These are phyloP conservation scores for Batrachochytrium dendrobatidis DNA, from an alignment of 371 early-diverging fungal genomes.

Conservation along the genomic window DNA sequence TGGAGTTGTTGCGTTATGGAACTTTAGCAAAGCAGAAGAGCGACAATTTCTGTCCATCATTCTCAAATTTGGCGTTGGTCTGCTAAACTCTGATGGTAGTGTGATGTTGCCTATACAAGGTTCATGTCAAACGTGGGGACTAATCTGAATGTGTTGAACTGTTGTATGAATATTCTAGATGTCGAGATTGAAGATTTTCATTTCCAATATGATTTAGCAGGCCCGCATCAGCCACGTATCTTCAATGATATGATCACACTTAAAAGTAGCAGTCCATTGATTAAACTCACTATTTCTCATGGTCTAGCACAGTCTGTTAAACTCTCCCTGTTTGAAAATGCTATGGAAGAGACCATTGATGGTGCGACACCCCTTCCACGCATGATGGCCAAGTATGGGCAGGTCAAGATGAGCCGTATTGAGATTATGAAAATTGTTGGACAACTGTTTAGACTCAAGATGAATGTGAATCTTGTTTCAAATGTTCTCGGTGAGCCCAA, in stretches of 20 bases:
- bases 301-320: slow-evolving; percentile 43
- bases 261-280: slow-evolving; percentile 26
- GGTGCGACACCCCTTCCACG: slow-evolving; percentile 31
- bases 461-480: slow-evolving; percentile 46
- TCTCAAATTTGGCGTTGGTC: slow-evolving; percentile 7
- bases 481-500: slow-evolving; percentile 38
- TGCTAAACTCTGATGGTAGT: not conserved
- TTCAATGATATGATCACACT: slow-evolving; percentile 50
- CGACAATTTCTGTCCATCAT: slow-evolving; percentile 48
- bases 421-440: slow-evolving; percentile 41
- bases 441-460: slow-evolving; percentile 33
- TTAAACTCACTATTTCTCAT: slow-evolving; percentile 43
- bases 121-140: not conserved
- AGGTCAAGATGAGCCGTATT: slow-evolving; percentile 31
- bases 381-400: slow-evolving; percentile 35
- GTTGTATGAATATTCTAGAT: not conserved
- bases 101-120: not conserved
- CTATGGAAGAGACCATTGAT: slow-evolving; percentile 42
- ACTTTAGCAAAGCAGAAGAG: slow-evolving; percentile 78
- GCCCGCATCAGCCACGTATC: slow-evolving; percentile 68
- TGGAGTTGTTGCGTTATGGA: slow-evolving; percentile 91
- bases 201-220: slow-evolving; percentile 80
- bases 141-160: not conserved
- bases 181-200: slow-evolving; percentile 84
- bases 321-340: slow-evolving; percentile 40